These are phyloP conservation scores for Rhododendron ferrugineum DNA, from an alignment of 148 eudicot species.

Conservation along the genomic window DNA sequence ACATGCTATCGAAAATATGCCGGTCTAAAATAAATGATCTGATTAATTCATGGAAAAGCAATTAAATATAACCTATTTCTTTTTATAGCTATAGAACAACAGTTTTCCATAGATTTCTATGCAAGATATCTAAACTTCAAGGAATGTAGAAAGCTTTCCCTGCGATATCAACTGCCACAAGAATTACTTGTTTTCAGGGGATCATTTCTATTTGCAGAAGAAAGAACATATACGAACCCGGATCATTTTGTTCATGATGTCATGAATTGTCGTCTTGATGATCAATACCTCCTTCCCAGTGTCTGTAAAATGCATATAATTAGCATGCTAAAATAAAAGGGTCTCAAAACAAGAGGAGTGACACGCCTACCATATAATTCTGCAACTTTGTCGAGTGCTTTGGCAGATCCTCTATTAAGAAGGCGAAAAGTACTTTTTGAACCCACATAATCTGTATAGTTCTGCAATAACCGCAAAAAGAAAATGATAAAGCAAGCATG, in stretches of 20 bases:
- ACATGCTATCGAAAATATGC: background rate
- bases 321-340: slow-evolving; percentile 8
- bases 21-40: background rate
- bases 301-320: slow-evolving; percentile 39
- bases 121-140: background rate
- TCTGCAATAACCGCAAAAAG: slow-evolving; percentile 39
- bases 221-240: slow-evolving; percentile 42
- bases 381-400: slow-evolving; percentile 98
- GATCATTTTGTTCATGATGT: slow-evolving; percentile 97
- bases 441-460: slow-evolving; percentile 81
- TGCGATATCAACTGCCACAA: background rate
- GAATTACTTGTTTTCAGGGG: background rate
- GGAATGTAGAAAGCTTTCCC: background rate
- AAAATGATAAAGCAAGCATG: background rate
- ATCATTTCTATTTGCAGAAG: background rate
- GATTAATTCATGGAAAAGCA: background rate
- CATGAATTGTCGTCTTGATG: slow-evolving; percentile 93
- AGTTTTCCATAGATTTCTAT: background rate
- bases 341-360: slow-evolving; percentile 10
- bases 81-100: background rate
- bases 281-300: slow-evolving; percentile 90
- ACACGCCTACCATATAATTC: slow-evolving; percentile 76
- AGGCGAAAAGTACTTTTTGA: slow-evolving; percentile 95
- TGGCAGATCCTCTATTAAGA: slow-evolving; percentile 97
- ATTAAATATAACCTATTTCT: background rate